Percentiles rank a stretch among this genome's conserved stretches.
These are phyloP conservation scores for Dacryopinax primogenitus DNA, from an alignment of 768 basidiomycete genomes.

Conservation along the genomic window DNA sequence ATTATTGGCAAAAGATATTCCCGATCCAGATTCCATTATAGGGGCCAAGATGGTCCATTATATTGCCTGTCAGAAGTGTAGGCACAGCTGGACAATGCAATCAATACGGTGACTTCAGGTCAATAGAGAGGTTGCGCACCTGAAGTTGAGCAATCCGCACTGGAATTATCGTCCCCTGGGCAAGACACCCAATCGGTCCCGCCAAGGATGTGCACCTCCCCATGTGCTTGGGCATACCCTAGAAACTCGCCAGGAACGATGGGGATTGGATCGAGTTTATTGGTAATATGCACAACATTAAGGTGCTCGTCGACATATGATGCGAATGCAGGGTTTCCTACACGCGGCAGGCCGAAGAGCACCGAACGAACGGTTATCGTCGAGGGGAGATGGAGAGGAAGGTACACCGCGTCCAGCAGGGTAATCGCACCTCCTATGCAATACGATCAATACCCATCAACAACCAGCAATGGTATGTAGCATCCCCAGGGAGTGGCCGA, in stretches of 20 bases:
- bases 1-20: conserved; percentile 15
- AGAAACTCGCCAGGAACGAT: conserved; percentile 42
- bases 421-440: conserved; percentile 33
- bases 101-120: neutral
- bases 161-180: conserved; percentile 33
- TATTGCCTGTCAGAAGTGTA: conserved; percentile 35
- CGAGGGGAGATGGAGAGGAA: conserved; percentile 39
- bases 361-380: conserved; percentile 28
- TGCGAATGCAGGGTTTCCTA: conserved; percentile 36
- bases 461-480: conserved; percentile 8
- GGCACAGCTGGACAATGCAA: conserved; percentile 25
- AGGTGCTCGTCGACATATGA: conserved; percentile 28
- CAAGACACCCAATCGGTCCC: conserved; percentile 42
- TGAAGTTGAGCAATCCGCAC: conserved; percentile 1
- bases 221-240: conserved; percentile 39
- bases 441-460: neutral
- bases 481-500: conserved; percentile 33
- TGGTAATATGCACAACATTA: conserved; percentile 28
- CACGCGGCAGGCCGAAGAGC: conserved; percentile 36
- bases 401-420: conserved; percentile 40
- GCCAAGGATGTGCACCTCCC: conserved; percentile 43
- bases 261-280: conserved; percentile 40
- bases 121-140: conserved; percentile 15
- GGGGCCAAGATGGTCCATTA: conserved; percentile 40
- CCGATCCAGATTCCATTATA: conserved; percentile 23